phyloP scores from a whole-genome alignment of 495 filamentous ascomycete species.

The Neurospora sp. region DNA sequence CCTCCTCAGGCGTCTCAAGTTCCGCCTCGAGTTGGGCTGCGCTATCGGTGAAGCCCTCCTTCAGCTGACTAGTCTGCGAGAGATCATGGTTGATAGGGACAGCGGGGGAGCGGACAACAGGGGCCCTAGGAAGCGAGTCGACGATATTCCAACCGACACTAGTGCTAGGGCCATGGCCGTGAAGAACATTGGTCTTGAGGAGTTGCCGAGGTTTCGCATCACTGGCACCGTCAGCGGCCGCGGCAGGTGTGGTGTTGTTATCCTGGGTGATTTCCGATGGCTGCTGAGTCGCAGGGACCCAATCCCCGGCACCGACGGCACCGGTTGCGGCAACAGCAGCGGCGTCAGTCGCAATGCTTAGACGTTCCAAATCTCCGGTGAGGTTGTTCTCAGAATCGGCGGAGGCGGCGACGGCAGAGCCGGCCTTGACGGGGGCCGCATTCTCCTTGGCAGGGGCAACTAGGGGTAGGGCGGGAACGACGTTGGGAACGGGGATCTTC shows the following conservation, averaged over 20 bases:
- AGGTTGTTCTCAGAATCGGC: slow-evolving; percentile 1
- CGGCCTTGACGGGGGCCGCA: neutral
- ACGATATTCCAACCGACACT: neutral
- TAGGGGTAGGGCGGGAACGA: slow-evolving; percentile 12
- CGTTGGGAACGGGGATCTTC: slow-evolving; percentile 5
- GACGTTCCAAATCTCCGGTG: neutral
- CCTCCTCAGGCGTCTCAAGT: slow-evolving; percentile 18
- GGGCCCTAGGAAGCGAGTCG: neutral
- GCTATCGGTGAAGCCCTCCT: slow-evolving; percentile 7
- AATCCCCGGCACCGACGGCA: neutral
- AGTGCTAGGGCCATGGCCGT: neutral
- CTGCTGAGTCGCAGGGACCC: neutral
- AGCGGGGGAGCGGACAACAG: slow-evolving; percentile 8
- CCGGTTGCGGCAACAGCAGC: neutral
- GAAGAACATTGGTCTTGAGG: neutral
- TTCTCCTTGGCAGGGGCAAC: slow-evolving; percentile 9
- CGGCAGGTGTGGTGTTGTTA: neutral
- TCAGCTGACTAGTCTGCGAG: slow-evolving; percentile 20
- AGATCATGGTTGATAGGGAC: slow-evolving; percentile 10
- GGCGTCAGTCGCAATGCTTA: neutral
- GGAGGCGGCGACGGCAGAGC: neutral
- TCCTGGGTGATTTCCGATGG: neutral
- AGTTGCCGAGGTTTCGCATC: neutral
- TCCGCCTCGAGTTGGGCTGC: slow-evolving; percentile 3
- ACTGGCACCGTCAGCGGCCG: neutral